phyloP scores from a whole-genome alignment of 2,329 filamentous ascomycete genomes.

The Coleophoma eucalyptorum region DNA sequence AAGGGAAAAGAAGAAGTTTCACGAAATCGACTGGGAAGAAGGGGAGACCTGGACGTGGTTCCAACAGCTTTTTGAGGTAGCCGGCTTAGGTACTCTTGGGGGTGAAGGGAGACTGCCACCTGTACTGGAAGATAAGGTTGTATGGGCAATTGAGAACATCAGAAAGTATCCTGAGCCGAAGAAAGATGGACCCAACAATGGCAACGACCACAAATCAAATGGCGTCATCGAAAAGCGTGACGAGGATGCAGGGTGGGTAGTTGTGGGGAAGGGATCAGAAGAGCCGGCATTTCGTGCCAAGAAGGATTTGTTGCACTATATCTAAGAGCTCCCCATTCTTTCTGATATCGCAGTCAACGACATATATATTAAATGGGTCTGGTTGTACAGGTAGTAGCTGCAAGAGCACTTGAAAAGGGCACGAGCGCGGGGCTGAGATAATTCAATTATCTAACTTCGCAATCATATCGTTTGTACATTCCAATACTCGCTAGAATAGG shows the following conservation, averaged over 20 bases:
- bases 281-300: background rate
- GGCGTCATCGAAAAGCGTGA: too few species aligned
- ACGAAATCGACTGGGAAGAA: slow-evolving; percentile 48
- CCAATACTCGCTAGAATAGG: too few species aligned
- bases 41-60: slow-evolving; percentile 48
- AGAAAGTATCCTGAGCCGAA: slow-evolving; percentile 41
- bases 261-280: slow-evolving; percentile 6
- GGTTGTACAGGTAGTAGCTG: too few species aligned
- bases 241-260: background rate
- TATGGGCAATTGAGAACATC: slow-evolving; percentile 44
- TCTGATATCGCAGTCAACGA: too few species aligned
- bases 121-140: slow-evolving; percentile 34
- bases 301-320: slow-evolving; percentile 14
- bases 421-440: too few species aligned
- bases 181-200: slow-evolving; percentile 1
- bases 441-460: too few species aligned
- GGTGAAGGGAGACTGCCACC: slow-evolving; percentile 45
- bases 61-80: slow-evolving; percentile 39
- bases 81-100: slow-evolving; percentile 42
- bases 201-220: too few species aligned
- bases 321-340: slow-evolving; percentile 1
- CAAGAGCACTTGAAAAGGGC: too few species aligned
- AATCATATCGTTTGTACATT: too few species aligned
- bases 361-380: too few species aligned
- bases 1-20: slow-evolving; percentile 39